Base-by-base conservation (phyloP, 2,329 filamentous ascomycete species). In the Diaporthe nobilis region DNA sequence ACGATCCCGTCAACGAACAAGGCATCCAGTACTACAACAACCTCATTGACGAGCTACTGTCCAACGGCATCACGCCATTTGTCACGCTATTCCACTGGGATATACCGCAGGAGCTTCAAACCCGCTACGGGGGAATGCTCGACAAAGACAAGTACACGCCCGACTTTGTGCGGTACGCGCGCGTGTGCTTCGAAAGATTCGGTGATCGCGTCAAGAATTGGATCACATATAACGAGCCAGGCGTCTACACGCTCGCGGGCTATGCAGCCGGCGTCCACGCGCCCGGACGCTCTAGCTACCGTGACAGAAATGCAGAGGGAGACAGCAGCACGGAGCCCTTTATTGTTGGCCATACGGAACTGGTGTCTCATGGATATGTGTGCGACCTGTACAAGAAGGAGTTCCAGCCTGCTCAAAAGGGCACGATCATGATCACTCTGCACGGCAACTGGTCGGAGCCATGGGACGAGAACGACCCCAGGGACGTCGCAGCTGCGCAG, bases 41-140 rank as follows among this genome's bases (percentile, higher is more conserved):
- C 60, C 87, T 93, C 53, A 88, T 92, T 37, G 89, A 93, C 78
- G 90, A 91, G 80, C 85, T 93, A 25, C 83, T 87, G 55, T 88
- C 85, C 20, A 90, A 90, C 44, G 88, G 86, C 57, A 92, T 93
- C 78, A 87, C 86, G 13, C 91, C 92, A 0, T 87, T 92, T 78
- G 85, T 92, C 71, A 93, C 91, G 0, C 85, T 93, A 4, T 92
- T 90, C 81, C 91, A 93, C 79, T 93, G 91, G 91, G 91, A 93
- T 82, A 86, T 91, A 0, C 91, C 91, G 1, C 88, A 90, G 73
- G 87, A 85, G 60, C 85, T 92, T 37, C 85, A 92, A 77, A 87
- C 90, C 81, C 87, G 90, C 53, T 92, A 93, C 79, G 88, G 89
- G 25, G 91, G 91, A 25, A 86, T 91, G 79, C 83, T 92, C 49